Evolutionary conservation across 108 stramenopile genomes (phyloP).

Genomic region (Cyclostephanos tholiformis): DNA sequence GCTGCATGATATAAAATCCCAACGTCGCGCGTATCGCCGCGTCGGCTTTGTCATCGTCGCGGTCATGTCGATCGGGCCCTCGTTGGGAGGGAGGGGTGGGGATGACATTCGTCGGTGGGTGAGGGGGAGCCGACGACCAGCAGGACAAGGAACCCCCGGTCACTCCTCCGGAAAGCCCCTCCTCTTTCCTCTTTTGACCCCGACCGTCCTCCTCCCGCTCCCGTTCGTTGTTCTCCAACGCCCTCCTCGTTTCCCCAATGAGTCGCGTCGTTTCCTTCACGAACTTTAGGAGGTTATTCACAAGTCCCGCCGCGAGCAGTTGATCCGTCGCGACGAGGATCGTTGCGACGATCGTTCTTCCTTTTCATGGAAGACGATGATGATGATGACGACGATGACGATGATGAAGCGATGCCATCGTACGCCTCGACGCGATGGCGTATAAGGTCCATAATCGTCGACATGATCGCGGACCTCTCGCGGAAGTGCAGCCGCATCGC

Average conservation of each 20-base stretch:
- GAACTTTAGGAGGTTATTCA: conserved; percentile 57
- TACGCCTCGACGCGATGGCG: neutral
- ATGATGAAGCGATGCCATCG: no score
- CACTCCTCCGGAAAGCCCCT: neutral
- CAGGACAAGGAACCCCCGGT: conserved; percentile 8
- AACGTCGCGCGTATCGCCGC: conserved; percentile 54
- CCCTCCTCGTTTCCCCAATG: conserved; percentile 25
- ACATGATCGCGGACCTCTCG: neutral
- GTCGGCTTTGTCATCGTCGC: conserved; percentile 3
- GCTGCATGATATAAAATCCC: conserved; percentile 56
- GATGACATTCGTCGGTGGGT: conserved; percentile 21
- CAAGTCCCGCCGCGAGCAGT: conserved; percentile 53
- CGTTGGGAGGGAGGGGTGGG: no score
- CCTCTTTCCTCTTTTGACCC: neutral
- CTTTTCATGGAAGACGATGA: no score
- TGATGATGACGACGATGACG: no score
- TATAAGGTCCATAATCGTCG: neutral
- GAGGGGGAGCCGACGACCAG: conserved; percentile 8
- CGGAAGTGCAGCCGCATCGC: no score
- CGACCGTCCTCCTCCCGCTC: neutral
- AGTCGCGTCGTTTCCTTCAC: conserved; percentile 55
- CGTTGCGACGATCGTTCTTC: neutral
- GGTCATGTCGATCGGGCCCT: no score
- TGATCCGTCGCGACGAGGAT: conserved; percentile 61
- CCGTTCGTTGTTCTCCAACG: conserved; percentile 34